Evolutionary conservation across 139 green algal genomes (phyloP), one percentile per base, ranked within the genome.

Genomic region (Tetraselmis striata): DNA sequence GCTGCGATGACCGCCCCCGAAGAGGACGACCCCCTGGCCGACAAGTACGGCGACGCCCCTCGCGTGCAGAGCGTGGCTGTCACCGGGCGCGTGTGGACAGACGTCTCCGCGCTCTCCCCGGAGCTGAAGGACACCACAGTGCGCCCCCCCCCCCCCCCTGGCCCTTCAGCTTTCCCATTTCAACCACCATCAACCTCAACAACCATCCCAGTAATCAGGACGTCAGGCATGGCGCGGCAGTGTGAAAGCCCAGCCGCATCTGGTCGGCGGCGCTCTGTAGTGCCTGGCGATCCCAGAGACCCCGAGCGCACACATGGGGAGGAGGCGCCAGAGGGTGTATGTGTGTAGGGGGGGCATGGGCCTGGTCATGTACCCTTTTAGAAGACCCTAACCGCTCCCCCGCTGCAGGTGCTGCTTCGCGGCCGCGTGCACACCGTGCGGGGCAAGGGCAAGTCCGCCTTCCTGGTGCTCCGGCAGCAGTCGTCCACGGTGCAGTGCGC

Each of bases 401-500:
- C 18, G 11, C 45, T 67, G 29, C 86, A 92, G 89, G 91, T 98
- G 78, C 82, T 95, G 75, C 59, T 98, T 29, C 85, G 95, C 25
- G 94, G 81, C 0, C 88, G 94, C n/a, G 87, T 99, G 82, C 93
- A 98, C 82, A 93, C 86, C 59, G 93, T 96, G 32, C 89, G 96
- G 2, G 95, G 94, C 76, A 98, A 98, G 89, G 97, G 97, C 81
- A 99, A 98, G 88, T 94, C 90, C 1, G 93, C 90, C 26, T 99
- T 99, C 88, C 59, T 99, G 24, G 93, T 99, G 82, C 85, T 99
- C 29, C 88, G 97, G 22, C 92, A 98, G 83, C 81, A 89, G 0
- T 94, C 89, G 26, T 88, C 87, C 28, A 98, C 96, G 2, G 89
- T 97, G 79, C 95, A 98, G 91, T 59, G 77, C 26, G 31, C 30